phyloP scores from a whole-genome alignment of 176 grass and related monocot species.

The Eragrostis nindensis region DNA sequence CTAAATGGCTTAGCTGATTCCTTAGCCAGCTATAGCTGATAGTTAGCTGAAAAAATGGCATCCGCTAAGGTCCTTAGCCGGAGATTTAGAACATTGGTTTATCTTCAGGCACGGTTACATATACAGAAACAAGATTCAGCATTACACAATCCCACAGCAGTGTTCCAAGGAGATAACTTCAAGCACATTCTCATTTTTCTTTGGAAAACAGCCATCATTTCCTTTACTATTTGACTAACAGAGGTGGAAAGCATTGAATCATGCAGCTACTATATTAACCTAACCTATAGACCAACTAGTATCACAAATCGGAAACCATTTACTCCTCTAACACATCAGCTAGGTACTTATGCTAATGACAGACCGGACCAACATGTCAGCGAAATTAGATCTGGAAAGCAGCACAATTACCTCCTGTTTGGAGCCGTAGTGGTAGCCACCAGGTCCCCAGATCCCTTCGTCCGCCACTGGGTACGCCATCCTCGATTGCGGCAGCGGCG shows the following conservation, averaged over 20 bases:
- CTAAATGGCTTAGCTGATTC: no score
- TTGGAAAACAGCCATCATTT: background rate
- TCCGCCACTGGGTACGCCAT: background rate
- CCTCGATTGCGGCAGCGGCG: slow-evolving; percentile 13
- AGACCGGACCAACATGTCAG: slow-evolving; percentile 1
- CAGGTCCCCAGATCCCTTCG: slow-evolving; percentile 11
- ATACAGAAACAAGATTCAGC: background rate
- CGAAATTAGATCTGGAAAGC: slow-evolving; percentile 34
- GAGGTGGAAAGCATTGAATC: slow-evolving; percentile 2
- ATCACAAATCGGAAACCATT: background rate
- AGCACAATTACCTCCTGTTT: slow-evolving; percentile 48
- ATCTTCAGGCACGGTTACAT: background rate
- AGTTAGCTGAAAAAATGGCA: no score
- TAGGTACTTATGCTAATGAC: background rate
- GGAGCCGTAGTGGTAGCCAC: slow-evolving; percentile 3
- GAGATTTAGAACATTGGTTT: no score
- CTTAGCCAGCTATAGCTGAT: no score
- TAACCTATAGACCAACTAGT: background rate
- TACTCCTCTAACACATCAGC: background rate
- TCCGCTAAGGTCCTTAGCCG: no score
- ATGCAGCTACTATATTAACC: slow-evolving; percentile 17
- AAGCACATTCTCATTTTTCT: background rate
- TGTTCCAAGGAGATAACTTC: background rate
- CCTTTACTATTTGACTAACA: background rate
- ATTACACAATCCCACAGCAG: background rate